Conservation (phyloP, 257 asterid species). For the Rubia yunnanensis region DNA sequence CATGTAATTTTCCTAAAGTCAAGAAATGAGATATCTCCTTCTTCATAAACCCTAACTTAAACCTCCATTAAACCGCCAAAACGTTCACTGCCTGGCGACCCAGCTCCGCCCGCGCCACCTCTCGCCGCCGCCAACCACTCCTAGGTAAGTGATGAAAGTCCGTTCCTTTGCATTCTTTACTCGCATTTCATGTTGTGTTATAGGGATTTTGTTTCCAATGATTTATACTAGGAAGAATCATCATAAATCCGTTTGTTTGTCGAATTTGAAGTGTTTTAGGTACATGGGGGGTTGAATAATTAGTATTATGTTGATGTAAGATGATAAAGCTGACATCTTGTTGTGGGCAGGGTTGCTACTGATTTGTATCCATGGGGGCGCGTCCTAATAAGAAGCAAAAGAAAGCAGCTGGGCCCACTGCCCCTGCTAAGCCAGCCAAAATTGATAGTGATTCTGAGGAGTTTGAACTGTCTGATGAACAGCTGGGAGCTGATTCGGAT, state of each 20-base stretch:
- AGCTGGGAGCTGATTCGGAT: constrained; percentile 34
- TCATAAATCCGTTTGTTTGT: not conserved
- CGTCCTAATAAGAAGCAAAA: constrained; percentile 64
- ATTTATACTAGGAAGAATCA: not conserved
- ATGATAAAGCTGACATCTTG: not conserved
- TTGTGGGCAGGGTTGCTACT: not conserved
- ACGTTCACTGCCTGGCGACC: not conserved
- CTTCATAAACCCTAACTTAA: constrained; percentile 10
- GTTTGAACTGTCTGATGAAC: constrained; percentile 36
- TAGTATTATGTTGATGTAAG: not conserved
- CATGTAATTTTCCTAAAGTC: not conserved
- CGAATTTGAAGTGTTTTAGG: not conserved
- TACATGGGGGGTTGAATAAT: not conserved
- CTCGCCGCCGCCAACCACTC: not conserved
- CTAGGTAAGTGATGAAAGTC: not conserved
- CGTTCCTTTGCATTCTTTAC: not conserved
- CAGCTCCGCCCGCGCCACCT: constrained; percentile 1
- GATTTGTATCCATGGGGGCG: not conserved
- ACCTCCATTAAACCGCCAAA: constrained; percentile 2
- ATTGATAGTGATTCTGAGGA: constrained; percentile 31
- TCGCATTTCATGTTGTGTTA: not conserved
- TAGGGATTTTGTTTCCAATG: not conserved
- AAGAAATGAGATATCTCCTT: not conserved
- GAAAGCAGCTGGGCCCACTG: constrained; percentile 10
- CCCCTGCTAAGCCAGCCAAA: not conserved